phyloP scores from a whole-genome alignment of 75 land plant genomes.

The Cupressus sempervirens region DNA sequence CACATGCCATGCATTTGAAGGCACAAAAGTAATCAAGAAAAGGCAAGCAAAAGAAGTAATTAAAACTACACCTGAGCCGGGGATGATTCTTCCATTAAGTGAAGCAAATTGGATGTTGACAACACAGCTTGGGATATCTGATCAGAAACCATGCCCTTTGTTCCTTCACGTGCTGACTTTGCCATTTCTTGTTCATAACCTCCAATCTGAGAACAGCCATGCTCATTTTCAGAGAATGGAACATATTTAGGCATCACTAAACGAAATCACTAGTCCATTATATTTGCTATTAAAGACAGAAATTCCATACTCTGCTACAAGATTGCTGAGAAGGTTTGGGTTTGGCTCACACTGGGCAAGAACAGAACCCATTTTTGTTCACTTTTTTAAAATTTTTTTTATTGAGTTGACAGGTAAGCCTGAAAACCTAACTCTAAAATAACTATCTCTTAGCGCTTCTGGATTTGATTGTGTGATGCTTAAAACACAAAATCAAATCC shows the following conservation, averaged over 20 bases:
- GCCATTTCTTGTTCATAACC: neutral
- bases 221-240: neutral
- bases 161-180: constrained; percentile 35
- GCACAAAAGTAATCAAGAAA: neutral
- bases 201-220: neutral
- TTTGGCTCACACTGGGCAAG: too few species aligned
- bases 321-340: too few species aligned
- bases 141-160: constrained; percentile 52
- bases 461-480: too few species aligned
- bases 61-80: constrained; percentile 43
- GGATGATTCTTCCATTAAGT: constrained; percentile 66
- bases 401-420: too few species aligned
- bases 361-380: too few species aligned
- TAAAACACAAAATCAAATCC: too few species aligned
- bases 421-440: too few species aligned
- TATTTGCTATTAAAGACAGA: neutral
- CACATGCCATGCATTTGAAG: neutral
- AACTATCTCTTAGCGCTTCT: too few species aligned
- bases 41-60: neutral
- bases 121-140: constrained; percentile 51
- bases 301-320: neutral
- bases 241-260: neutral
- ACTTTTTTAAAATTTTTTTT: too few species aligned
- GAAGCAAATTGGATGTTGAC: constrained; percentile 70
- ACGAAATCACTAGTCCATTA: neutral